Conservation (phyloP, 73 alveolate genomes). For the Uronychia setigera region DNA sequence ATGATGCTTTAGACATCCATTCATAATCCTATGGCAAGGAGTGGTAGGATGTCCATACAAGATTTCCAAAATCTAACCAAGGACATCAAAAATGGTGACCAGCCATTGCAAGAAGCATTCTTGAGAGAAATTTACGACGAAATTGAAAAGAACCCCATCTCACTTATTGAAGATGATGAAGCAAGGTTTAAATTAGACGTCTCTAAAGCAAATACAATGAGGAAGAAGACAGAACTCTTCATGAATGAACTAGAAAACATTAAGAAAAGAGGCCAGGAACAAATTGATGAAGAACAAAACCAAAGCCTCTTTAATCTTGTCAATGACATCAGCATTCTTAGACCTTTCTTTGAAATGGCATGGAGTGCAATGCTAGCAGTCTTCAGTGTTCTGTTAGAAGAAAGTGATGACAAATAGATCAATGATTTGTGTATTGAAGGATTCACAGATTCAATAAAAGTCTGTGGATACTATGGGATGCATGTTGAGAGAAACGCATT, state of each 20-base stretch:
- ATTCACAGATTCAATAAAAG: constrained; percentile 59
- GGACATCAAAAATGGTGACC: constrained; percentile 77
- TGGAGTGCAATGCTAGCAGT: constrained; percentile 86
- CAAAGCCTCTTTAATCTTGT: constrained; percentile 70
- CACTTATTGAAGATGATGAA: constrained; percentile 94
- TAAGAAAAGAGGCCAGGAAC: constrained; percentile 80
- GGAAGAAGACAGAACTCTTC: constrained; percentile 79
- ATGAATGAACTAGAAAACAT: constrained; percentile 83
- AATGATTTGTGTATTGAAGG: constrained; percentile 73
- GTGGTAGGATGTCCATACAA: constrained; percentile 73
- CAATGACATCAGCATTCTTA: constrained; percentile 65
- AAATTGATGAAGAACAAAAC: constrained; percentile 79
- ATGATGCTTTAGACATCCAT: constrained; percentile 98
- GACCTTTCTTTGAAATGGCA: constrained; percentile 70
- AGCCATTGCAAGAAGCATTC: constrained; percentile 78
- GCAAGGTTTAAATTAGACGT: constrained; percentile 85
- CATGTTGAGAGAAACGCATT: constrained; percentile 71
- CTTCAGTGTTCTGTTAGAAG: constrained; percentile 72
- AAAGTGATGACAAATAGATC: constrained; percentile 60
- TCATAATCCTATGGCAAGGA: constrained; percentile 94
- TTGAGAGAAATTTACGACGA: constrained; percentile 80
- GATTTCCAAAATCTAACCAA: constrained; percentile 76
- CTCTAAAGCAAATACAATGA: constrained; percentile 62
- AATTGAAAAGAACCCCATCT: constrained; percentile 88
- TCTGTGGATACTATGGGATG: constrained; percentile 71